Base-by-base conservation (phyloP, 2,329 filamentous ascomycete species). In the Scytalidium sp. region DNA sequence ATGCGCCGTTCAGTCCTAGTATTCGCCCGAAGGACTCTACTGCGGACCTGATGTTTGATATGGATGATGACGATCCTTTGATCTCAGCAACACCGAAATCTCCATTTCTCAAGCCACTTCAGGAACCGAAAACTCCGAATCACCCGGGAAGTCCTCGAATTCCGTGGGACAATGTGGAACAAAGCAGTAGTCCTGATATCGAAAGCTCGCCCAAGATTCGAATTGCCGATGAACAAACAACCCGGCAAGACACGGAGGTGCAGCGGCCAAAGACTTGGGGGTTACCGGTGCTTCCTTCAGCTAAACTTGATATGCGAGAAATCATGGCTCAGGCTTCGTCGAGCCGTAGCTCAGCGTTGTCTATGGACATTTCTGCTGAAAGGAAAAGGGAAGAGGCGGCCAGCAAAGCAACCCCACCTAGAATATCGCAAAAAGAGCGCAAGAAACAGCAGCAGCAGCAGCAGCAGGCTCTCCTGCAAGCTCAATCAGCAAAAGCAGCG, bases 341-440 rank as follows among this genome's bases (percentile, higher is more conserved):
- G 2, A 70, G 51, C 4, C 67, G 71, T 15, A 83, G 79, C 3
- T 77, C 64, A 1, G 59, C 74, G 1, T 64, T 84, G 3, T 81
- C 80, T 3, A 74, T 75, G 3, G 76, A 75, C 3, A 61, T 84
- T 10, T 77, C 75, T 4, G 76, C 76, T 1, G 75, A 81, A 57
- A 76, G 67, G 43, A 64, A 53, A 2, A 58, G 59, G 46, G 61
- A 64, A 10, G 58, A 61, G 39, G 55, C 65, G 19, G 60, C 49
- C 48, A 63, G 50, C 45, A 75, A 71, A 56, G 47, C 61, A 36
- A 60, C 72, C 0, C 70, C 72, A 15, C 64, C 70, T 0, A 96
- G 89, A 64, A 70, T 96, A 57, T 96, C 92, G 0, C 94, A 97
- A 60, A 96, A 94, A 63, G 92, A 97, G 66, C 84, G 91, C 19